phyloP scores from a whole-genome alignment of 106 monocot species.

The Dendrobium officinale region DNA sequence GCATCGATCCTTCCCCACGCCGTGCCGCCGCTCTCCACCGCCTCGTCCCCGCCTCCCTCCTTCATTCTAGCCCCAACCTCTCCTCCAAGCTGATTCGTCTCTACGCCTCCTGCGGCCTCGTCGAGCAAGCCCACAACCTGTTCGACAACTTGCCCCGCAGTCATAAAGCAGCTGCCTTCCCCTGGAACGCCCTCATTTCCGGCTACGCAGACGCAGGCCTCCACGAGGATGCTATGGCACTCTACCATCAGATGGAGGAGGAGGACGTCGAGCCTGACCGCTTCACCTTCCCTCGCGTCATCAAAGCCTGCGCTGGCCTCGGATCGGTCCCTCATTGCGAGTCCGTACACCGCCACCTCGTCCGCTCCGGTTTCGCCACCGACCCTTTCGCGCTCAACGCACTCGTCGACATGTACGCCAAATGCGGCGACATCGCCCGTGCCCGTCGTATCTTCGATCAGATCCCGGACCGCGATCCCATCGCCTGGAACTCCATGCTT shows the following conservation, averaged over 20 bases:
- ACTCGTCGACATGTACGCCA: constrained; percentile 76
- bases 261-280: constrained; percentile 54
- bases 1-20: constrained; percentile 8
- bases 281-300: constrained; percentile 67
- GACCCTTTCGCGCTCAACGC: constrained; percentile 61
- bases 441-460: constrained; percentile 42
- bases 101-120: constrained; percentile 9
- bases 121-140: constrained; percentile 57
- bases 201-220: constrained; percentile 45
- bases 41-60: constrained; percentile 30
- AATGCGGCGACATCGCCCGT: constrained; percentile 64
- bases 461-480: constrained; percentile 30
- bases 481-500: constrained; percentile 71
- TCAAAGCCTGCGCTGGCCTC: constrained; percentile 74
- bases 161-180: constrained; percentile 25
- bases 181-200: constrained; percentile 67
- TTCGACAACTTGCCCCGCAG: constrained; percentile 63
- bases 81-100: constrained; percentile 34
- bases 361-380: constrained; percentile 41
- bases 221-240: constrained; percentile 64
- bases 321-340: constrained; percentile 38
- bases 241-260: constrained; percentile 82
- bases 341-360: constrained; percentile 49
- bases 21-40: constrained; percentile 17
- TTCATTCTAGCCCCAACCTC: constrained; percentile 22